A percentile compares a stretch with the other conserved stretches of the same genome.
phyloP scores from a whole-genome alignment of 495 filamentous ascomycete genomes.

The Podospora comata region DNA sequence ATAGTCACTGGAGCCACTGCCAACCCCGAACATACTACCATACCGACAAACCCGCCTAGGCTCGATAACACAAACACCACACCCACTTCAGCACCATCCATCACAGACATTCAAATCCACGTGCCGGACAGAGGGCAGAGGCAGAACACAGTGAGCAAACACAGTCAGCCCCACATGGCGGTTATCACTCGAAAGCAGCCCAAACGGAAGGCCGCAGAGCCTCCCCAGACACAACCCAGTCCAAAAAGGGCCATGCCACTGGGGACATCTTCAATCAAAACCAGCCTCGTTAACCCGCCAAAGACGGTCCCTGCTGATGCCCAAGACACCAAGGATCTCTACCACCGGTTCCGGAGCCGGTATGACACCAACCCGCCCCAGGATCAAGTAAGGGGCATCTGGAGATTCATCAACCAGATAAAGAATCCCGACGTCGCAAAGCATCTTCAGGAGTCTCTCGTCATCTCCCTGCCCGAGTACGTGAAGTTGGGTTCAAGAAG shows the following conservation, averaged over 20 bases:
- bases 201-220: slow-evolving; percentile 12
- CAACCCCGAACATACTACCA: not conserved
- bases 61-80: not conserved
- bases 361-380: slow-evolving; percentile 24
- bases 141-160: not conserved
- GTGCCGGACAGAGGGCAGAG: not conserved
- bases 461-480: slow-evolving; percentile 13
- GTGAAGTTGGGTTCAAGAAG: slow-evolving; percentile 4
- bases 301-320: not conserved
- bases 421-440: slow-evolving; percentile 17
- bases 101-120: not conserved
- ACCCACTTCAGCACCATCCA: not conserved
- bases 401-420: slow-evolving; percentile 28
- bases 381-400: slow-evolving; percentile 27
- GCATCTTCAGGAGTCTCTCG: slow-evolving; percentile 28
- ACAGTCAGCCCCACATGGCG: not conserved
- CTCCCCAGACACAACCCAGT: not conserved
- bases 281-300: not conserved
- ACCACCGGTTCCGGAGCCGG: slow-evolving; percentile 17
- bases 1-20: not conserved
- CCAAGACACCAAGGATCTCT: slow-evolving; percentile 22
- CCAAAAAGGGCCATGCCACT: not conserved
- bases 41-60: not conserved
- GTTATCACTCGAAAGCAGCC: not conserved
- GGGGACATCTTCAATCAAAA: not conserved